phyloP scores from a whole-genome alignment of 23 red algal species.

The Agarophyton chilense region DNA sequence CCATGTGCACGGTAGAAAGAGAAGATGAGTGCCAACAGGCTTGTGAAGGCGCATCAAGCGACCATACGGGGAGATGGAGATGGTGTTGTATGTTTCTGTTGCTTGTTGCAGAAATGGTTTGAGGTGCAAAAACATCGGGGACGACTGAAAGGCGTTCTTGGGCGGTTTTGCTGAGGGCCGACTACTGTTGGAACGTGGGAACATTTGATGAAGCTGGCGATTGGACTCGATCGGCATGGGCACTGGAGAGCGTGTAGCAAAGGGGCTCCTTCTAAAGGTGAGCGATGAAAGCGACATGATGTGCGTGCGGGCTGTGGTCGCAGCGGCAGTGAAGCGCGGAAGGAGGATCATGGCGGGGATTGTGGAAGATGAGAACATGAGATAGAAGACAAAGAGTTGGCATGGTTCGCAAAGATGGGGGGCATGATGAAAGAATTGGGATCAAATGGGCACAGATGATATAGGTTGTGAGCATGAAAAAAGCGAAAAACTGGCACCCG shows the following conservation, averaged over 20 bases:
- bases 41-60: conserved; percentile 82
- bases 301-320: neutral
- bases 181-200: neutral
- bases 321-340: neutral
- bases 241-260: neutral
- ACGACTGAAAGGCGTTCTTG: neutral
- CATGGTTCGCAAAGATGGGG: too few species aligned
- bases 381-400: neutral
- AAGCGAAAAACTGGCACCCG: neutral
- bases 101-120: neutral
- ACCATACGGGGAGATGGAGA: conserved; percentile 55
- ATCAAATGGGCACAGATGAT: neutral
- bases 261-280: neutral
- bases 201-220: neutral
- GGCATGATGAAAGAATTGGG: neutral
- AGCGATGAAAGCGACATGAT: neutral
- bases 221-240: neutral
- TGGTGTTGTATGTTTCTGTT: neutral
- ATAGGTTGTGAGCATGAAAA: neutral
- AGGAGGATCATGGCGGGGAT: neutral
- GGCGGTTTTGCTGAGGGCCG: neutral
- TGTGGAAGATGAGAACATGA: neutral
- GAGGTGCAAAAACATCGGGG: neutral
- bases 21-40: conserved; percentile 82
- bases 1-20: conserved; percentile 85